phyloP scores from a whole-genome alignment of 2,329 filamentous ascomycete genomes.

The Monosporascus sp. region DNA sequence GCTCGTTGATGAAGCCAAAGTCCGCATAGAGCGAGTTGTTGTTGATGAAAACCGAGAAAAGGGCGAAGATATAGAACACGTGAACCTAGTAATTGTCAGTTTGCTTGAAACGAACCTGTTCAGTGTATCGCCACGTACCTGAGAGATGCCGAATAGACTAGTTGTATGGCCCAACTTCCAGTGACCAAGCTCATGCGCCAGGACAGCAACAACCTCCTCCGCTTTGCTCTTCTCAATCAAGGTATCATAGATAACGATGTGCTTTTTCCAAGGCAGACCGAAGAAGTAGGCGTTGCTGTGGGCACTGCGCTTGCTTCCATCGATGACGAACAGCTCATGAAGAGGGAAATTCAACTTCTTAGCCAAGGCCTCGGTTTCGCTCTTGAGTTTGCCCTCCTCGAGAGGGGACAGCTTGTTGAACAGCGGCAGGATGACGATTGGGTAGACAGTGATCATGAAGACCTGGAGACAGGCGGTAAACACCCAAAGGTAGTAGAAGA shows the following conservation, averaged over 20 bases:
- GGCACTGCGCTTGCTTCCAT: constrained; percentile 81
- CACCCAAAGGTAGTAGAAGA: constrained; percentile 98
- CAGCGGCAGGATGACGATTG: constrained; percentile 85
- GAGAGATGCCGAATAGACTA: constrained; percentile 79
- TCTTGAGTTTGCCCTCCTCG: constrained; percentile 81
- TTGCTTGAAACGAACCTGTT: neutral
- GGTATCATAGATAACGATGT: constrained; percentile 99
- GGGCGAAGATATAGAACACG: constrained; percentile 91
- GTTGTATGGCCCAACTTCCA: constrained; percentile 97
- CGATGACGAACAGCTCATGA: constrained; percentile 89
- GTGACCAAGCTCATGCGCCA: constrained; percentile 94
- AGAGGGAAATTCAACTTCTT: constrained; percentile 85
- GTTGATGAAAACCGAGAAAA: constrained; percentile 97
- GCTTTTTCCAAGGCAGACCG: constrained; percentile 98
- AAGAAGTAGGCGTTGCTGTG: constrained; percentile 96
- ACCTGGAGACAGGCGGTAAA: constrained; percentile 87
- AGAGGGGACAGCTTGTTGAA: constrained; percentile 98
- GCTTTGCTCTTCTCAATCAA: constrained; percentile 91
- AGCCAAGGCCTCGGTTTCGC: constrained; percentile 78
- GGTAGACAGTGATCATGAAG: constrained; percentile 94
- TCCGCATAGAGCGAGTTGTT: constrained; percentile 85
- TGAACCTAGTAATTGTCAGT: constrained; percentile 59
- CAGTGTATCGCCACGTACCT: constrained; percentile 46
- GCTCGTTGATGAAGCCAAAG: constrained; percentile 80
- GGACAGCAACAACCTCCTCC: constrained; percentile 88